phyloP scores from a whole-genome alignment of 768 basidiomycete species.

The Coprinopsis marcescibilis region DNA sequence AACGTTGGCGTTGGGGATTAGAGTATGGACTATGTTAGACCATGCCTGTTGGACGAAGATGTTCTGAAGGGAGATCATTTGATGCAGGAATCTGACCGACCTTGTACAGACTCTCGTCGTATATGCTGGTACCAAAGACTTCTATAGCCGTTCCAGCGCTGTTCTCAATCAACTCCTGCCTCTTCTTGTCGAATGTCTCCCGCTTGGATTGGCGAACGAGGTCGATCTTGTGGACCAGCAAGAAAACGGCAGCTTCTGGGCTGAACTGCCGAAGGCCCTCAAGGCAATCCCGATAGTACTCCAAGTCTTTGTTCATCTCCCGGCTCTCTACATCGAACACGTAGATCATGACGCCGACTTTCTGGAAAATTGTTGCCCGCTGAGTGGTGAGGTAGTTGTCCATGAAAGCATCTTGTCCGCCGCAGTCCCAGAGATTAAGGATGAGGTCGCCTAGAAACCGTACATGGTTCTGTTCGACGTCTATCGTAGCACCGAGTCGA shows the following conservation, averaged over 20 bases:
- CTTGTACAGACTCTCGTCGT: constrained; percentile 96
- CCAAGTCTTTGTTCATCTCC: constrained; percentile 79
- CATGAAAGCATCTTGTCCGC: constrained; percentile 97
- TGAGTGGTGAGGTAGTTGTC: constrained; percentile 92
- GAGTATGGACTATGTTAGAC: constrained; percentile 94
- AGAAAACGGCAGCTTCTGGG: constrained; percentile 79
- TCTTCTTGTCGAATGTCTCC: constrained; percentile 63
- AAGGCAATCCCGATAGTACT: constrained; percentile 90
- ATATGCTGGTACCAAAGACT: constrained; percentile 92
- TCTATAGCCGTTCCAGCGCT: constrained; percentile 57
- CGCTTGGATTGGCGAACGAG: constrained; percentile 63
- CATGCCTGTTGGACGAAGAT: constrained; percentile 61
- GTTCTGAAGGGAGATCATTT: constrained; percentile 1
- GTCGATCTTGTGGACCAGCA: constrained; percentile 98
- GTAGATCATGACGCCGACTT: constrained; percentile 97
- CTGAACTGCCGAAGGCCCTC: constrained; percentile 74
- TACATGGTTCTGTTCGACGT: constrained; percentile 96
- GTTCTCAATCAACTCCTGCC: constrained; percentile 62
- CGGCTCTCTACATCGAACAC: constrained; percentile 93
- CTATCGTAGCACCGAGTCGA: constrained; percentile 92
- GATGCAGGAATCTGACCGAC: constrained; percentile 30
- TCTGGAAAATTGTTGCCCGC: constrained; percentile 90
- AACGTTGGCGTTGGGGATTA: constrained; percentile 92
- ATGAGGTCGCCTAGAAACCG: constrained; percentile 95
- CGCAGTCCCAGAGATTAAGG: constrained; percentile 97